Conservation (phyloP, 2,329 filamentous ascomycete genomes). For the Penicillium sp. region DNA sequence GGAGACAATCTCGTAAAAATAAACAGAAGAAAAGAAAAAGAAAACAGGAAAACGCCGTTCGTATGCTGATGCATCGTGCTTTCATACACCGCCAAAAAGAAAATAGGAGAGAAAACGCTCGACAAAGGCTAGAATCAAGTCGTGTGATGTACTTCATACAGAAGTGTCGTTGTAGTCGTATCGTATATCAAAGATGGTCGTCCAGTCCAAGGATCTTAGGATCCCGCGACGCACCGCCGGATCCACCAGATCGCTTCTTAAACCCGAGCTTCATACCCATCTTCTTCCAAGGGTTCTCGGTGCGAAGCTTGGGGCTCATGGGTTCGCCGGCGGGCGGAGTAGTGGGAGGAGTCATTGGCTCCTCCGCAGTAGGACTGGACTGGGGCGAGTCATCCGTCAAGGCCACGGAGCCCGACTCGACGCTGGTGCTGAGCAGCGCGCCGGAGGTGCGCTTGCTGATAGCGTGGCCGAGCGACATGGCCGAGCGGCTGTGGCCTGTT, state of each 20-base stretch:
- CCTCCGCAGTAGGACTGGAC: conserved; percentile 43
- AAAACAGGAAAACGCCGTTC: conserved; percentile 23
- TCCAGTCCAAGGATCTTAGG: conserved; percentile 25
- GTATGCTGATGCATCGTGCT: conserved; percentile 30
- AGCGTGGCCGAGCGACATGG: conserved; percentile 35
- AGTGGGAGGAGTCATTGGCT: conserved; percentile 54
- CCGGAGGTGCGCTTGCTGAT: conserved; percentile 41
- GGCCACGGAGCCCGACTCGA: conserved; percentile 39
- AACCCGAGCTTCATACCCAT: conserved; percentile 54
- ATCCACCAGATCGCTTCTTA: conserved; percentile 38
- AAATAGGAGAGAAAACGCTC: conserved; percentile 21
- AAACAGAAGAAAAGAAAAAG: conserved; percentile 10
- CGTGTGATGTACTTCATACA: conserved; percentile 5
- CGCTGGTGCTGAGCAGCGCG: conserved; percentile 39
- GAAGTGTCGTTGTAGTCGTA: not conserved
- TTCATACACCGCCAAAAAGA: conserved; percentile 31
- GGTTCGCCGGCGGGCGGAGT: conserved; percentile 52
- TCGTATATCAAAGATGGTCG: conserved; percentile 13
- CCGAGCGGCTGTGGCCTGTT: conserved; percentile 29
- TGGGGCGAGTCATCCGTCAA: conserved; percentile 50
- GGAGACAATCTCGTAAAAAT: conserved; percentile 6
- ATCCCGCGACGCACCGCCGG: conserved; percentile 21
- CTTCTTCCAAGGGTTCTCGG: conserved; percentile 55
- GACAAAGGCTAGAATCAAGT: conserved; percentile 21
- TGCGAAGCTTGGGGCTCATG: conserved; percentile 43